Base-by-base conservation (phyloP, 177 flowering plant genomes). In the Vitis hybrid region DNA sequence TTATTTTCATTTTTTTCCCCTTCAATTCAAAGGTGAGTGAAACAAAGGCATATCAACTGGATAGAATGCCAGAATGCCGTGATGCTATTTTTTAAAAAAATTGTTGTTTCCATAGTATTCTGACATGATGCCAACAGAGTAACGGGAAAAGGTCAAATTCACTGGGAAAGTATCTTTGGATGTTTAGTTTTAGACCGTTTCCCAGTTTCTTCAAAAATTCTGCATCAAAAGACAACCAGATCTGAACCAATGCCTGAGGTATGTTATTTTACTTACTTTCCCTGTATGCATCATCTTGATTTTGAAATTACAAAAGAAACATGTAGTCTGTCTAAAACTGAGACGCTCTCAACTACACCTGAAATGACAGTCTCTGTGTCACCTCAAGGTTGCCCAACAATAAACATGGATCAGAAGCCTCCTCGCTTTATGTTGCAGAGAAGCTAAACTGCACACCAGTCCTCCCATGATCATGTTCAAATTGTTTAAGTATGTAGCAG, bases 361-460 rank as follows among this genome's bases (percentile, higher is more conserved):
- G 35, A 62, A 66, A 49, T 19, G 40, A 64, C 40, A 58, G 60
- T 18, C 19, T 61, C 46, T 60, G 9, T 59, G 52, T 32, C 54
- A 54, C 54, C 64, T 50, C 68, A 65, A 19, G 50, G 35, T 58
- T 59, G 50, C 59, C 15, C 60, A 49, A 21, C 71, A 62, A 51
- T 58, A 59, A 24, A 40, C 56, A 57, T 21, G 14, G 52, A 67
- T 8, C 64, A 11, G 46, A 65, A 9, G 48, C 11, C 3, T 60
- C 70, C 54, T 8, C 4, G 6, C 13, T 49, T 74, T 76, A 86
- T 35, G 95, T 85, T 52, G 90, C 78, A 16, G 97, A 91, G 75
- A 95, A 89, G 82, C 87, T 80, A 66, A 93, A 83, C 77, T 90
- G 88, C 67, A 95, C 70, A 5, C 97, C 99, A 62, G 87, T 85